Evolutionary conservation across 2,329 filamentous ascomycete genomes (phyloP).

Genomic region (Hawksworthiomyces lignivorus): DNA sequence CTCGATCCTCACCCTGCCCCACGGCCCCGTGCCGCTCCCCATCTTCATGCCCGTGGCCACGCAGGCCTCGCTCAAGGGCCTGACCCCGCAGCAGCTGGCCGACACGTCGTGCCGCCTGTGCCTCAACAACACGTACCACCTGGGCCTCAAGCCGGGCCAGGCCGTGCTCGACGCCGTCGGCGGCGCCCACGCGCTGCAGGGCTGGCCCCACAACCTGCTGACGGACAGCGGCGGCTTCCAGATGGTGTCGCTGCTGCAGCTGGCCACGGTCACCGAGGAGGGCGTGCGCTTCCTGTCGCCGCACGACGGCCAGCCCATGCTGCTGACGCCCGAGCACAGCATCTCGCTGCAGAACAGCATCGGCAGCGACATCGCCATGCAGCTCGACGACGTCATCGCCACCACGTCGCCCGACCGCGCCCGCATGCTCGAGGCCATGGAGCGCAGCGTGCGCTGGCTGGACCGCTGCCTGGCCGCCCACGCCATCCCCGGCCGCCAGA

Average conservation of each 20-base stretch:
- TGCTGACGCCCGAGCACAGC: conserved; percentile 94
- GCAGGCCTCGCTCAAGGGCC: conserved; percentile 87
- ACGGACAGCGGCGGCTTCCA: conserved; percentile 84
- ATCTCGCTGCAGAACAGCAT: conserved; percentile 95
- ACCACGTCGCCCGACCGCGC: conserved; percentile 85
- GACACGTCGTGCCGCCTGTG: conserved; percentile 84
- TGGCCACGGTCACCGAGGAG: conserved; percentile 90
- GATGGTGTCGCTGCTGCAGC: conserved; percentile 92
- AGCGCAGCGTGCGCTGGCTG: conserved; percentile 88
- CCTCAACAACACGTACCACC: conserved; percentile 96
- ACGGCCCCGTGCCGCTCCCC: conserved; percentile 83
- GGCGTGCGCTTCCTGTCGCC: conserved; percentile 94
- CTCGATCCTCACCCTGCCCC: conserved; percentile 77
- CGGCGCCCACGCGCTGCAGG: conserved; percentile 88
- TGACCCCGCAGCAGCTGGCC: conserved; percentile 88
- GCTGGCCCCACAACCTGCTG: conserved; percentile 91
- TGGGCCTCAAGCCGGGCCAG: conserved; percentile 91
- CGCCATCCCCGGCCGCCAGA: conserved; percentile 73
- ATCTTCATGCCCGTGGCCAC: conserved; percentile 99
- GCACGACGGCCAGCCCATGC: conserved; percentile 91
- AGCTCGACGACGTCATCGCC: conserved; percentile 94
- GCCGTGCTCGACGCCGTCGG: conserved; percentile 79
- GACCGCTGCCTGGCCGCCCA: conserved; percentile 92
- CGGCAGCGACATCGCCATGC: conserved; percentile 98
- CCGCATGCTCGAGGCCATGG: conserved; percentile 91